Percentiles rank a stretch among this genome's conserved stretches.
Evolutionary conservation across 2,329 filamentous ascomycete genomes (phyloP).

Genomic region (Geosmithia putterillii): DNA sequence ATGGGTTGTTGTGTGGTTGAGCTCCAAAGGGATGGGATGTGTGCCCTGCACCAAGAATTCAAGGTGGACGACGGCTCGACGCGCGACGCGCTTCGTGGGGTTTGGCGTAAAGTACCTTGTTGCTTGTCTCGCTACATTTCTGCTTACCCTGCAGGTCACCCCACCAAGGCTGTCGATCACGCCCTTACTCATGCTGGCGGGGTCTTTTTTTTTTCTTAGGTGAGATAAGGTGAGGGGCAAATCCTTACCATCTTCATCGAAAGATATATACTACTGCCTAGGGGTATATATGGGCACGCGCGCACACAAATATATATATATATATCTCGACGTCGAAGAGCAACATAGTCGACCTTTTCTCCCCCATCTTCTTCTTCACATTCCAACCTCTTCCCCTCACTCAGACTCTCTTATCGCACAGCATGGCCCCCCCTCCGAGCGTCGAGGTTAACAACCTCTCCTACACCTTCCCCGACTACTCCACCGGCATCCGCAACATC

Average conservation of each 20-base stretch:
- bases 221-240: no score
- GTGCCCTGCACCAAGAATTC: no score
- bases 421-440: slow-evolving; percentile 21
- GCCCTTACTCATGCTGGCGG: neutral
- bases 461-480: slow-evolving; percentile 81
- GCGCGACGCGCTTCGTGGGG: neutral
- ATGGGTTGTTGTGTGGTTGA: neutral
- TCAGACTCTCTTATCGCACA: neutral
- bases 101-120: slow-evolving; percentile 25
- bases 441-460: slow-evolving; percentile 67
- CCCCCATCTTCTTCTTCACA: no score
- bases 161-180: neutral
- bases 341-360: no score
- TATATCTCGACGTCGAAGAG: neutral
- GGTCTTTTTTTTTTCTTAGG: neutral
- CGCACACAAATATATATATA: no score
- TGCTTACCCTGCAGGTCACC: neutral
- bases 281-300: no score
- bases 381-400: neutral
- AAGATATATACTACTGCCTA: no score
- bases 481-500: slow-evolving; percentile 65
- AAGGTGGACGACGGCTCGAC: slow-evolving; percentile 10
- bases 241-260: no score
- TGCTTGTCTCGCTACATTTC: neutral
- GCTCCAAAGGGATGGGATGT: no score